Conservation (phyloP, 2,329 filamentous ascomycete genomes). For the Epichloe bromicola region DNA sequence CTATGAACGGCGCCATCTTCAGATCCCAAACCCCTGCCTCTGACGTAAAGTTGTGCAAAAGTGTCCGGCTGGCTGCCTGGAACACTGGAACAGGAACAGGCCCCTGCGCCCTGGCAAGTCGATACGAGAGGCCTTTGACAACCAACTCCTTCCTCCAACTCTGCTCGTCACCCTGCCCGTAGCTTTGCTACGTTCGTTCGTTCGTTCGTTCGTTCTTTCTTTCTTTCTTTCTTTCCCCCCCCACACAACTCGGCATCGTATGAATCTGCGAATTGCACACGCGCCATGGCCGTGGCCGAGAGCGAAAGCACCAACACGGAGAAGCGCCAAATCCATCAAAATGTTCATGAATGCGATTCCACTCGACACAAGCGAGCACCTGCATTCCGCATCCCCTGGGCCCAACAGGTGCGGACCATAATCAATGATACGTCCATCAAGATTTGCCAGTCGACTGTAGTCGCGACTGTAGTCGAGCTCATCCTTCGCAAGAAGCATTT, state of each 20-base stretch:
- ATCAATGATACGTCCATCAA: constrained; percentile 10
- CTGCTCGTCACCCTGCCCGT: not conserved
- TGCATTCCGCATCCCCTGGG: not conserved
- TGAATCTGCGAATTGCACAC: not conserved
- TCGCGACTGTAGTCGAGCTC: constrained; percentile 30
- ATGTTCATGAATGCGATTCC: not conserved
- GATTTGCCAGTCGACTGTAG: constrained; percentile 26
- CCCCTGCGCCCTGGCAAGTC: not conserved
- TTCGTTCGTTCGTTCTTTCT: not conserved
- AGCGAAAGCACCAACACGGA: constrained; percentile 1
- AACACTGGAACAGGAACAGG: not conserved
- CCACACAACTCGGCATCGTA: not conserved
- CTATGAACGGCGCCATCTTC: not conserved
- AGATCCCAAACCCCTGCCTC: not conserved
- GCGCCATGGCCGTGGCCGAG: constrained; percentile 2
- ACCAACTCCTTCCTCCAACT: not conserved
- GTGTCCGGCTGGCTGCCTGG: not conserved
- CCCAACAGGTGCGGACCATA: not conserved
- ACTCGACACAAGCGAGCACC: not conserved
- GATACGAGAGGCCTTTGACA: not conserved
- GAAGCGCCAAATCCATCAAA: not conserved
- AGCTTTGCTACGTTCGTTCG: not conserved
- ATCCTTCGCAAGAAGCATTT: constrained; percentile 54
- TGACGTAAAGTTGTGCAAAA: not conserved
- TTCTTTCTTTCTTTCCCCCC: not conserved